Evolutionary conservation across 2,329 filamentous ascomycete genomes (phyloP).

Genomic region (Cryphonectria nitschkei): DNA sequence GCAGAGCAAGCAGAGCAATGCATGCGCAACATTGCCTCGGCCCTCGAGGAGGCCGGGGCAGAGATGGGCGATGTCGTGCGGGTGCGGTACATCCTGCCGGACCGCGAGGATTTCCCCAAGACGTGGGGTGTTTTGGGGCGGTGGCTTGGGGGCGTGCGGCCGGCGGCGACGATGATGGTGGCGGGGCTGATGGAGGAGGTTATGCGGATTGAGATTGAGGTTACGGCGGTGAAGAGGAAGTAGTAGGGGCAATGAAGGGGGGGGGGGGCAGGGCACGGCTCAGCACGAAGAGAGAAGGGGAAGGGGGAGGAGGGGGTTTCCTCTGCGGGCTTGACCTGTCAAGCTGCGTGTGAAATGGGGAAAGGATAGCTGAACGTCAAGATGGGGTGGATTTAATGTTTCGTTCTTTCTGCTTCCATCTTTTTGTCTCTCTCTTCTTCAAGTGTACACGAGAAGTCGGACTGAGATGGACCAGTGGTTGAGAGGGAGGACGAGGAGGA

Average conservation of each 20-base stretch:
- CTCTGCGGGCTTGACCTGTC: neutral
- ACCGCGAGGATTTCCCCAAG: constrained; percentile 49
- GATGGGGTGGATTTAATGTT: neutral
- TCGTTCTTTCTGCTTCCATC: neutral
- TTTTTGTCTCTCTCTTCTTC: neutral
- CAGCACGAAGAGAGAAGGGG: neutral
- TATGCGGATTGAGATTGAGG: constrained; percentile 46
- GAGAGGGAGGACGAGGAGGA: neutral
- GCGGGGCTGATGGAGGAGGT: constrained; percentile 53
- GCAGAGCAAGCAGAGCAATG: constrained; percentile 54
- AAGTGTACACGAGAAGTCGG: too few species aligned
- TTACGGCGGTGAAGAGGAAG: constrained; percentile 36
- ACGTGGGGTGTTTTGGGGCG: constrained; percentile 55
- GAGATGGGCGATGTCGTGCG: constrained; percentile 52
- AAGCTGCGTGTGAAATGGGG: neutral
- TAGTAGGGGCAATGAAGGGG: neutral
- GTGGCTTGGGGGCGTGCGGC: constrained; percentile 54
- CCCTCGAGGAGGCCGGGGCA: constrained; percentile 49
- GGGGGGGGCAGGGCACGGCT: neutral
- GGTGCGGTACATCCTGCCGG: constrained; percentile 56
- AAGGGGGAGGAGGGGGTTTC: neutral
- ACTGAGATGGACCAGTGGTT: neutral
- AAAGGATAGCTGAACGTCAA: too few species aligned
- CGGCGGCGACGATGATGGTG: constrained; percentile 59
- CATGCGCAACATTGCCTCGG: constrained; percentile 50